Evolutionary conservation across 2,329 filamentous ascomycete genomes (phyloP), one percentile per base, ranked within the genome.

Genomic region (Pseudocercospora vitis): DNA sequence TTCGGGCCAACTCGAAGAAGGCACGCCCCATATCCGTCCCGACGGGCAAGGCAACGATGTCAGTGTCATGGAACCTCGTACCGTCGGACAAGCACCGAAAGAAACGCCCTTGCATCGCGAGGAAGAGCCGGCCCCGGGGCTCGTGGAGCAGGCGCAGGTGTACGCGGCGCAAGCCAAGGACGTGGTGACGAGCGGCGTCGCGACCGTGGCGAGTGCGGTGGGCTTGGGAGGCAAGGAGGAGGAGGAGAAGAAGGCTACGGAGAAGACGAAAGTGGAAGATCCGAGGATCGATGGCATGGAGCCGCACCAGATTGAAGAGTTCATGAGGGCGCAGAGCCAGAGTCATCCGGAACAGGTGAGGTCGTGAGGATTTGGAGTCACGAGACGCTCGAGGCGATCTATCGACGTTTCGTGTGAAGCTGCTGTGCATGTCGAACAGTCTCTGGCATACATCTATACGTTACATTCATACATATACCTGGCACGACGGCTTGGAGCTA

Each of bases 61-160:
- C 11, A 66, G 68, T 7, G 71, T 75, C 4, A 76, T 78, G 70
- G 76, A 79, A 57, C 74, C 76, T 11, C 63, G 64, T 48, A 79
- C 76, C 8, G 70, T 78, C 21, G 75, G 76, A 2, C 76, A 79
- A 60, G 76, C 75, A 45, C 73, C 74, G 7, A 79, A 79, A 62
- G 74, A 77, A 45, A 71, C 73, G 28, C 68, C 72, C 1, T 47
- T 60, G 4, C 23, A 53, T 7, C 64, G 65, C 7, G 64, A 69
- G 46, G 66, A 73, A 31, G 61, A 63, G 1, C 54, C 65, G 6
- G 66, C 67, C n/a, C 67, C 69, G 18, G 65, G 69, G 1, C 69
- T 73, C 42, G 53, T 77, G 14, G 74, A 73, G 21, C 73, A 76
- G 58, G 76, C 75, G 16, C 74, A 77, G 62, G 57, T 65, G 3